Evolutionary conservation across 257 asterid species (phyloP).

Genomic region (Petunia secreta): DNA sequence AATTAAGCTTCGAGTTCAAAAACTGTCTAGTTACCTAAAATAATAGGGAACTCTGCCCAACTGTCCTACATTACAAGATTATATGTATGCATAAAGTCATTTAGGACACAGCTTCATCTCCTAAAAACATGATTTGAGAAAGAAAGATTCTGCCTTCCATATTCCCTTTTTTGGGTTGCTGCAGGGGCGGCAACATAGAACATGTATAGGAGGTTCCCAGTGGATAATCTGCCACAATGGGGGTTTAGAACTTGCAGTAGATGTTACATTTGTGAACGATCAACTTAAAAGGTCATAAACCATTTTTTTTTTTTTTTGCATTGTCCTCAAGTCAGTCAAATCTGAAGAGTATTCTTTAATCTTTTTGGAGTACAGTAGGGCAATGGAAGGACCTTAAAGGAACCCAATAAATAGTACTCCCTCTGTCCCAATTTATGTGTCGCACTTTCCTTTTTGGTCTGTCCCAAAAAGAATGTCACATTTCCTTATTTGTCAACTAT

Average conservation of each 20-base stretch:
- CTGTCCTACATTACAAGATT: neutral
- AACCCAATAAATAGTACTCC: neutral
- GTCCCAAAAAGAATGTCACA: too few relatives aligned
- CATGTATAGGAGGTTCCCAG: neutral
- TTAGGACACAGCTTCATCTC: neutral
- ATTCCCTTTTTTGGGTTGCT: constrained; percentile 17
- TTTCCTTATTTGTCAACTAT: too few relatives aligned
- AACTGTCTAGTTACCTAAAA: neutral
- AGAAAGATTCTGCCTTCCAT: constrained; percentile 16
- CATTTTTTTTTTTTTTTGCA: neutral
- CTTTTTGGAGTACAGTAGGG: constrained; percentile 1
- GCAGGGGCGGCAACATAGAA: neutral
- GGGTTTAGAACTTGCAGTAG: neutral
- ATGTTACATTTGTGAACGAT: neutral
- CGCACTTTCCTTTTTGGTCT: too few relatives aligned
- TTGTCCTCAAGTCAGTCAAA: neutral
- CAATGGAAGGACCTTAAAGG: neutral
- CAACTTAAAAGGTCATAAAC: neutral
- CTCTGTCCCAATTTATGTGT: too few relatives aligned
- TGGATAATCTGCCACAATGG: neutral
- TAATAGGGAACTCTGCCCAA: neutral
- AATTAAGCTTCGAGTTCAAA: neutral
- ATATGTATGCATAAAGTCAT: neutral
- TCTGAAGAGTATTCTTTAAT: neutral
- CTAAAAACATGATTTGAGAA: neutral